These are phyloP conservation scores for Chalara sp. DNA, from an alignment of 2,329 filamentous ascomycete species.

Conservation along the genomic window DNA sequence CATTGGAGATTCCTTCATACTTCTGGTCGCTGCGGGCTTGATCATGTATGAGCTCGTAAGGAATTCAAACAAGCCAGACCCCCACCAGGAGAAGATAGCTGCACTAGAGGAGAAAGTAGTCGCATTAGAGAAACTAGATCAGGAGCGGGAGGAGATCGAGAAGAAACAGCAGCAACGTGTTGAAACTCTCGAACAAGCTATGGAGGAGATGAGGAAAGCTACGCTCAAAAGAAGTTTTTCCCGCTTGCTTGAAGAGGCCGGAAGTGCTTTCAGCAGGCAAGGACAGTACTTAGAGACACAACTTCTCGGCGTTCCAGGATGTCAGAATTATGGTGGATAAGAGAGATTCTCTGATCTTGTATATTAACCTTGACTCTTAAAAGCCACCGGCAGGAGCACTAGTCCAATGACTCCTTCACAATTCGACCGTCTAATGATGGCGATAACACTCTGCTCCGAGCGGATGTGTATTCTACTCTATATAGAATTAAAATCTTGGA, in stretches of 20 bases:
- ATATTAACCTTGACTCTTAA: no score
- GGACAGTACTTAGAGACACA: no score
- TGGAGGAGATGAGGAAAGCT: conserved; percentile 23
- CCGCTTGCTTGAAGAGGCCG: neutral
- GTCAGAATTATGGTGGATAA: no score
- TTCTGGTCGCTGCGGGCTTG: conserved; percentile 48
- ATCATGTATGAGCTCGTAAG: conserved; percentile 58
- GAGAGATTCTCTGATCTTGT: no score
- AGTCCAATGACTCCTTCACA: no score
- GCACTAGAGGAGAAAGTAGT: conserved; percentile 48
- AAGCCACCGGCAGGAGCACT: no score
- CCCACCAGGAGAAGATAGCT: conserved; percentile 45
- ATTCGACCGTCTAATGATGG: no score
- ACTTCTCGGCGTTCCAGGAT: no score
- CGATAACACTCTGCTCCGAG: no score
- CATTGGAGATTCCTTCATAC: conserved; percentile 56
- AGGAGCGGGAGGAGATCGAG: conserved; percentile 45
- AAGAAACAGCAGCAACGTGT: conserved; percentile 26
- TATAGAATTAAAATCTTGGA: conserved; percentile 5
- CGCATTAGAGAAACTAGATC: conserved; percentile 40
- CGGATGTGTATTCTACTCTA: conserved; percentile 15
- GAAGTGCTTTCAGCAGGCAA: no score
- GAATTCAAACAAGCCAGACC: conserved; percentile 52
- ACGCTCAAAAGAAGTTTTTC: conserved; percentile 16
- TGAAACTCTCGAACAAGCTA: conserved; percentile 24